These are phyloP conservation scores for Claviceps cyperi DNA, from an alignment of 2,329 filamentous ascomycete genomes.

Conservation along the genomic window DNA sequence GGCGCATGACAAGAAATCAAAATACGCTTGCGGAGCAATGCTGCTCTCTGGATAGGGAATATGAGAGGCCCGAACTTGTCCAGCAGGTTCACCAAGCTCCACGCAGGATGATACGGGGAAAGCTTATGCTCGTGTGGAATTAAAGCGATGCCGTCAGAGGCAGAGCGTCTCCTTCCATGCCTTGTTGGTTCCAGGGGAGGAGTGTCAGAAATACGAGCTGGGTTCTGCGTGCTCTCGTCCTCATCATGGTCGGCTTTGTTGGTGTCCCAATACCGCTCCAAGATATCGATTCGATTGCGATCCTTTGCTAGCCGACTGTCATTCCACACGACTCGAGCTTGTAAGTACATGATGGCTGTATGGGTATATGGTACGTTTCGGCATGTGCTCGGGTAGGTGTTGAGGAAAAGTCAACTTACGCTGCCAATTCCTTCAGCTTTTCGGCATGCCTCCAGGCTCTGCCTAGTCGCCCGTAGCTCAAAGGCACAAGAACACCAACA, in stretches of 20 bases:
- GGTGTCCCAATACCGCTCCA: constrained; percentile 70
- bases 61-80: constrained; percentile 80
- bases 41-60: constrained; percentile 80
- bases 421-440: constrained; percentile 57
- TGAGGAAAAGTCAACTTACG: constrained; percentile 28
- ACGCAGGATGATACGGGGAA: constrained; percentile 70
- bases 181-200: constrained; percentile 21
- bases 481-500: constrained; percentile 73
- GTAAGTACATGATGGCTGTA: neutral
- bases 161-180: constrained; percentile 43
- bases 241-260: constrained; percentile 24
- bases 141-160: constrained; percentile 45
- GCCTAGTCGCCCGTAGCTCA: constrained; percentile 74
- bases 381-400: neutral
- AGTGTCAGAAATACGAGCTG: constrained; percentile 21
- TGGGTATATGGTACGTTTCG: neutral
- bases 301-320: constrained; percentile 48
- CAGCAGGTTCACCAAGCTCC: constrained; percentile 63
- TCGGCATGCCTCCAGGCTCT: constrained; percentile 81
- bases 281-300: constrained; percentile 41
- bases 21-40: constrained; percentile 74
- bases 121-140: constrained; percentile 50
- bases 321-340: neutral
- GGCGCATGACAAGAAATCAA: constrained; percentile 76
- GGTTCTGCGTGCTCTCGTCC: neutral